Evolutionary conservation across 2,329 filamentous ascomycete genomes (phyloP).

Genomic region (Xylaria sp.): DNA sequence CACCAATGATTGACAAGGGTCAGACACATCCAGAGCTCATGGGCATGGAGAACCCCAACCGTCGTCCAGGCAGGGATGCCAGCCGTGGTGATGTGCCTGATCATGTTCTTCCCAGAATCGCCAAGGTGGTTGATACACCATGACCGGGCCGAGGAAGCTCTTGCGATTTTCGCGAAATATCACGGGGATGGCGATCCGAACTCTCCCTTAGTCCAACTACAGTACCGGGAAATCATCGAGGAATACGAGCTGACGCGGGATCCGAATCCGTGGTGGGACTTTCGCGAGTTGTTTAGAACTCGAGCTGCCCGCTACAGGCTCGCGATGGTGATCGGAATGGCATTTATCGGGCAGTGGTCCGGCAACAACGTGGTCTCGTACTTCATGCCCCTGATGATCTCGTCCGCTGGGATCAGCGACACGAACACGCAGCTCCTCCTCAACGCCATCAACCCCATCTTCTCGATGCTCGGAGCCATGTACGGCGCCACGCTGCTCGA

Average conservation of each 20-base stretch:
- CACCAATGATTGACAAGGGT: conserved; percentile 17
- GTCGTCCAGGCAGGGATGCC: conserved; percentile 52
- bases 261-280: conserved; percentile 65
- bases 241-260: conserved; percentile 49
- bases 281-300: conserved; percentile 55
- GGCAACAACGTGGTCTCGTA: conserved; percentile 49
- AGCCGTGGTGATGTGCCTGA: conserved; percentile 49
- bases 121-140: conserved; percentile 43
- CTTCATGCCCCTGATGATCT: conserved; percentile 47
- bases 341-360: conserved; percentile 54
- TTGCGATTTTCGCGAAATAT: conserved; percentile 59
- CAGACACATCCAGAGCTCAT: conserved; percentile 46
- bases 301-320: conserved; percentile 51
- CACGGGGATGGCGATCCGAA: conserved; percentile 60
- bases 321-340: conserved; percentile 54
- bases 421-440: conserved; percentile 45
- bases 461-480: conserved; percentile 45
- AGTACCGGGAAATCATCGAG: conserved; percentile 60
- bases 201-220: conserved; percentile 56
- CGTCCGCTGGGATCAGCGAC: conserved; percentile 43
- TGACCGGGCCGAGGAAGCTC: conserved; percentile 58
- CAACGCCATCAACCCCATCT: conserved; percentile 48
- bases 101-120: conserved; percentile 41
- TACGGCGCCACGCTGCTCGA: conserved; percentile 45
- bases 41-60: conserved; percentile 63